phyloP scores from a whole-genome alignment of 2,329 filamentous ascomycete genomes.

The Aspergillus costaricaensis region DNA sequence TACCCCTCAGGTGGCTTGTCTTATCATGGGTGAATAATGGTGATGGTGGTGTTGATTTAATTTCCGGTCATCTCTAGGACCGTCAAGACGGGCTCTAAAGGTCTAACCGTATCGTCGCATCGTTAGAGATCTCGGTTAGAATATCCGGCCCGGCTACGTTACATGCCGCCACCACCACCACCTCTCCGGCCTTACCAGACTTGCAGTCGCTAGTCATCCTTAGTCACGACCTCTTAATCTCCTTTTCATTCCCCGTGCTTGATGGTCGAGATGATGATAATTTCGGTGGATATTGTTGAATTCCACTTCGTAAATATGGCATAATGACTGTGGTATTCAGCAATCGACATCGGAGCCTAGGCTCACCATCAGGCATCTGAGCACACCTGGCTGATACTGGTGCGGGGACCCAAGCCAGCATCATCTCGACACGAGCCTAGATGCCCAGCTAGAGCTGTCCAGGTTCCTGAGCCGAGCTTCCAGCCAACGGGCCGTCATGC shows the following conservation, averaged over 20 bases:
- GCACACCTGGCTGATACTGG: neutral
- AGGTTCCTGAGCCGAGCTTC: conserved; percentile 1
- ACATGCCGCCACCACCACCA: neutral
- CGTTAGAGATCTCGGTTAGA: conserved; percentile 10
- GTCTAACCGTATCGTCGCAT: conserved; percentile 2
- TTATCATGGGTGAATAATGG: no score
- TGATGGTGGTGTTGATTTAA: no score
- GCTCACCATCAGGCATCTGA: neutral
- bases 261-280: neutral
- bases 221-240: neutral
- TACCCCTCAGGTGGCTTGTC: no score
- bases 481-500: conserved; percentile 4
- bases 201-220: conserved; percentile 2
- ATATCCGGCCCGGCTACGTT: conserved; percentile 9
- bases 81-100: neutral
- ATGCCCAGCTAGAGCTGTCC: conserved; percentile 1
- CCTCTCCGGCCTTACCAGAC: neutral
- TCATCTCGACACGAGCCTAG: neutral
- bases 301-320: no score
- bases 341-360: neutral
- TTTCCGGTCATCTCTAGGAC: neutral
- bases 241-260: neutral
- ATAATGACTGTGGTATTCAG: no score
- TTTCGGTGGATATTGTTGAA: neutral
- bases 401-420: neutral